phyloP scores from a whole-genome alignment of 805 yeast genomes.

The Tetrapisispora taiwanensis region DNA sequence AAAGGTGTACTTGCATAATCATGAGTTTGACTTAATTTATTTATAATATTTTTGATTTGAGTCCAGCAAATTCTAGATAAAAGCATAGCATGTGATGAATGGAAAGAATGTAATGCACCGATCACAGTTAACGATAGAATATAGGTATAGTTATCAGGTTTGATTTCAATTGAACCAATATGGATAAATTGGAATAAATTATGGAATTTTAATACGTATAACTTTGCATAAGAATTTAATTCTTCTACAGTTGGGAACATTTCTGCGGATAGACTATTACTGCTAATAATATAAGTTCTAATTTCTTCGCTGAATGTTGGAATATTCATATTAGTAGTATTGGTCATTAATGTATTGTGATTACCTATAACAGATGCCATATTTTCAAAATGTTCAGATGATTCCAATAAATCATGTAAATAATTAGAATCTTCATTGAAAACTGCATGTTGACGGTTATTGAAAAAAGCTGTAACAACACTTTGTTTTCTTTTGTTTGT shows the following conservation, averaged over 20 bases:
- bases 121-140: slow-evolving; percentile 74
- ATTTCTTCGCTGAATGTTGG: slow-evolving; percentile 48
- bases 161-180: slow-evolving; percentile 45
- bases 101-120: slow-evolving; percentile 81
- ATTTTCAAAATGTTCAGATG: background rate
- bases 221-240: slow-evolving; percentile 61
- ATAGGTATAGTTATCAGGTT: slow-evolving; percentile 45
- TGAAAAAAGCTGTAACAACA: slow-evolving; percentile 51
- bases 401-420: slow-evolving; percentile 30
- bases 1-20: slow-evolving; percentile 22
- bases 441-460: slow-evolving; percentile 54
- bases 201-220: slow-evolving; percentile 70
- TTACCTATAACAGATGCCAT: slow-evolving; percentile 12
- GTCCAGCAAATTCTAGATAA: slow-evolving; percentile 58
- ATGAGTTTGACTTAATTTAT: slow-evolving; percentile 15
- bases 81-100: slow-evolving; percentile 63
- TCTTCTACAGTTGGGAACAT: slow-evolving; percentile 72
- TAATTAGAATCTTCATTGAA: slow-evolving; percentile 11
- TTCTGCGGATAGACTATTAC: slow-evolving; percentile 42
- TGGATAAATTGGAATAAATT: slow-evolving; percentile 79
- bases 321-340: slow-evolving; percentile 12
- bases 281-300: slow-evolving; percentile 42
- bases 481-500: slow-evolving; percentile 9
- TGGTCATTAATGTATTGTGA: too few species aligned
- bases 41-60: slow-evolving; percentile 45